Base-by-base conservation (phyloP, 2,329 filamentous ascomycete species). In the Ramichloridium luteum region DNA sequence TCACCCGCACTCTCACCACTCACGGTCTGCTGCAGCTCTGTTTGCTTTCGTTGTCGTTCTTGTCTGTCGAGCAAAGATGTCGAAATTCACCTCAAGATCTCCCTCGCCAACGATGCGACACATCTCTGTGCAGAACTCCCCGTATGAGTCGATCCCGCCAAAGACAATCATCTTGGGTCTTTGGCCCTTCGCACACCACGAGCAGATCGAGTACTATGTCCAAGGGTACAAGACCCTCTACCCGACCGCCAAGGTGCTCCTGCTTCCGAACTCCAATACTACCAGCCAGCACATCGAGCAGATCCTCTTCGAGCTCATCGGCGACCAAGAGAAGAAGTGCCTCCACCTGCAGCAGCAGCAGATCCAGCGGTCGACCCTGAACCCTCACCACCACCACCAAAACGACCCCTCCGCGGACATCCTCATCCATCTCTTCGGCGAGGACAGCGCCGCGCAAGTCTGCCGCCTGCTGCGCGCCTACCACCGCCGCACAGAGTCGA, bases 361-460 rank as follows among this genome's bases (percentile, higher is more conserved):
- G n/a, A n/a, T n/a, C n/a, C n/a, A n/a, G n/a, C n/a, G n/a, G n/a
- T n/a, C n/a, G n/a, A n/a, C n/a, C n/a, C n/a, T n/a, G n/a, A n/a
- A n/a, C n/a, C n/a, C n/a, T n/a, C n/a, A n/a, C n/a, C n/a, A n/a
- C n/a, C n/a, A n/a, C n/a, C n/a, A n/a, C n/a, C n/a, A n/a, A n/a
- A n/a, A n/a, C n/a, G n/a, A n/a, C n/a, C n/a, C n/a, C 15, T 29
- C 11, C 17, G 17, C 8, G 16, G 35, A 44, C 13, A 34, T 46
- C n/a, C 30, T 51, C 3, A 28, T 51, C 5, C 47, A 51, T 28
- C 37, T 49, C 13, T 51, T 51, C 30, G 42, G 46, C 31, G 41
- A 43, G 17, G 35, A 35, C 27, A 42, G 39, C 16, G 48, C 47
- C 10, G 30, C 38, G 3, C 39, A 40, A 18, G 37, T 46, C 12